Evolutionary conservation across 2,329 filamentous ascomycete species (phyloP), one percentile per base, ranked within the genome.

Genomic region (Ascochyta pisi): DNA sequence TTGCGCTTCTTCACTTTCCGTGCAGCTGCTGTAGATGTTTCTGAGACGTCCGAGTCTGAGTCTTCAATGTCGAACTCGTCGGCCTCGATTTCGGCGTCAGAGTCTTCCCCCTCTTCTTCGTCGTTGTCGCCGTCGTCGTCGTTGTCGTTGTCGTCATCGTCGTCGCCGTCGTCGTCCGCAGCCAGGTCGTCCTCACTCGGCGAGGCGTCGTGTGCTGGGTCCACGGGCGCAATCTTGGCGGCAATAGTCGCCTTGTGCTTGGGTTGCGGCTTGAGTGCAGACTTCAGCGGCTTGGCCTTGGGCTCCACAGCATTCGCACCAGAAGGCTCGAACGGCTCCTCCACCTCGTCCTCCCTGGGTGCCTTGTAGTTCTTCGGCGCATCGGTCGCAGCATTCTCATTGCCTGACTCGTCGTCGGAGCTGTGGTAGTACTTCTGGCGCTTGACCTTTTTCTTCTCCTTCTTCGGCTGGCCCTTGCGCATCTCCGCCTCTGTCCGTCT

Each of bases 1-100:
- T 96, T 96, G 71, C 93, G 89, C 79, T 98, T 98, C 13, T 88
- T 86, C 69, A 86, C 89, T 66, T 77, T 79, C 33, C 69, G 67
- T 7, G 66, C 60, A 9, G 66, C 64, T 35, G 64, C 68, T 9
- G 68, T 73, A 24, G 70, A 75, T 7, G 66, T 73, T 46, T 76
- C 70, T 3, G 73, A 76, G 24, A 61, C 54, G 16, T 69, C 67
- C 23, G 60, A 63, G 40, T 72, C 68, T 0, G 64, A 64, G 49
- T 69, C 68, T 46, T 62, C 64, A n/a, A 76, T 73, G 27, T 72
- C 66, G 33, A 65, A 69, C 13, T 71, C 71, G 46, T 73, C 69
- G 4, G 61, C 67, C 42, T 67, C 76, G 74, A 35, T 77, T 77
- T 76, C 70, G 24, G 70, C 69, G 9, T 72, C 73, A 13, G 48